These are phyloP conservation scores for Backusella tuberculispora DNA, from an alignment of 192 early-diverging fungal species.

Conservation along the genomic window DNA sequence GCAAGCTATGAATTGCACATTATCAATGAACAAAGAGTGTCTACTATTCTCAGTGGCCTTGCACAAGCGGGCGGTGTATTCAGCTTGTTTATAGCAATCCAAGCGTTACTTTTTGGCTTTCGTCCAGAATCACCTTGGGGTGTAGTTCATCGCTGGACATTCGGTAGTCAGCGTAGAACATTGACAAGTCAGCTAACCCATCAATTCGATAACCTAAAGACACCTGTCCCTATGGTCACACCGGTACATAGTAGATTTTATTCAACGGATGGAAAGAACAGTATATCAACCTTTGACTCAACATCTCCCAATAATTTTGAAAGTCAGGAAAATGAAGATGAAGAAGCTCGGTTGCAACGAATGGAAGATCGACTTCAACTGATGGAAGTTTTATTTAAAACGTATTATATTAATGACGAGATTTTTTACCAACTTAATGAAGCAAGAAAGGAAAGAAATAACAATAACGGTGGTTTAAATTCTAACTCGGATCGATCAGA, in stretches of 20 bases:
- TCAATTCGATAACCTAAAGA: background rate
- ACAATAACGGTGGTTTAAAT: background rate
- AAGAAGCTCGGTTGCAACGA: background rate
- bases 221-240: background rate
- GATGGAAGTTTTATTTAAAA: constrained; percentile 16
- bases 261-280: background rate
- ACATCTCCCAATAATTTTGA: background rate
- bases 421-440: constrained; percentile 5
- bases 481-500: background rate
- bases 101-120: constrained; percentile 19
- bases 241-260: background rate
- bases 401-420: constrained; percentile 23
- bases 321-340: background rate
- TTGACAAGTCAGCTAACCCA: background rate
- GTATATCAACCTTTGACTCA: background rate
- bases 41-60: background rate
- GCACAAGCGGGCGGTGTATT: constrained; percentile 20
- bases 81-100: constrained; percentile 14
- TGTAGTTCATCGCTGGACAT: constrained; percentile 18
- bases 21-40: constrained; percentile 5
- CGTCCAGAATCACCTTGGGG: constrained; percentile 25
- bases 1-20: background rate
- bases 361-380: constrained; percentile 23
- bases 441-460: background rate
- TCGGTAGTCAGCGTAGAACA: background rate